Base-by-base conservation (phyloP, 2,329 filamentous ascomycete genomes). In the Coniochaeta prunicola region DNA sequence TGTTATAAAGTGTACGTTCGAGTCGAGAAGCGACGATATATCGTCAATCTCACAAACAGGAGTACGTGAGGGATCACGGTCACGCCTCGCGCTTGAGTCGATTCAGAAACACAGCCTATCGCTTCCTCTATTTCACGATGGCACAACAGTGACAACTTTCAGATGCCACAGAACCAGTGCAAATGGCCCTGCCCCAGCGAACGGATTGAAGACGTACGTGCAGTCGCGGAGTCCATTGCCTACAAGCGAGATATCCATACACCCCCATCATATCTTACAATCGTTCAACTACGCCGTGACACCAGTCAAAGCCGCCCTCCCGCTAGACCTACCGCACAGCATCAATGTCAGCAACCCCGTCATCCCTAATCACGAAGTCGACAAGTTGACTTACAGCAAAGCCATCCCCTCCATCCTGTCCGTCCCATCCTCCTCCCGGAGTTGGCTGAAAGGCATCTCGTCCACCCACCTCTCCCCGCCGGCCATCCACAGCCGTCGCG, bases 401-500 rank as follows among this genome's bases (percentile, higher is more conserved):
- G 12, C 45, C 36, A 8, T 42, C 40, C 34, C 54, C 55, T 54
- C 57, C 59, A 42, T 57, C 40, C 26, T 30, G 50, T 36, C 36
- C 54, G 48, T 56, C 26, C 50, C 59, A 40, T 38, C 53, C 57
- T 57, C 19, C 57, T 53, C 45, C 54, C 15, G 15, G 19, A 53
- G 50, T 7, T 13, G 12, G 13, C 34, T 21, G 12, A 55, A 38
- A 45, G 50, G 53, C 19, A 62, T 19, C 40, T 62, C 62, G 13
- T 61, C 58, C 17, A 61, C 30, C 62, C 62, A 64, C 21, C 58
- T 57, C 40, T 59, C 63, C 6, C 58, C 64, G 2, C 66, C 65
- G 1, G 63, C 63, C 57, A 48, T 53, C 60, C 64, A 60, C 3
- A 67, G 57, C 48, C 65, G 61, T 58, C 65, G 57, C 38, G 64